A percentile compares a stretch with the other conserved stretches of the same genome.
Conservation (phyloP, 371 early-diverging fungal species). For the Rhizopus microsporus region DNA sequence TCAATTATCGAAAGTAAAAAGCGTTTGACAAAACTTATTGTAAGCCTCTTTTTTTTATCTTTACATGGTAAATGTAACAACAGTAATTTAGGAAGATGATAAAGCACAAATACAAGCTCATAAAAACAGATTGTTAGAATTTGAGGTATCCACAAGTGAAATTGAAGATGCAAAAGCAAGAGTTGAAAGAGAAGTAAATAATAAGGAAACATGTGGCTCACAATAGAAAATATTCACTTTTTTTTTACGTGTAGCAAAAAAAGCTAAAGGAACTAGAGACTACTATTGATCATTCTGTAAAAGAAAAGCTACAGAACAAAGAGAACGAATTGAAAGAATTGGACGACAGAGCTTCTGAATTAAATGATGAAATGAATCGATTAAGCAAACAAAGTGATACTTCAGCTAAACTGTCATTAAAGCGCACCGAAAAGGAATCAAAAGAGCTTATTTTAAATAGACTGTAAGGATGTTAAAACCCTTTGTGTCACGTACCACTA, state of each 20-base stretch:
- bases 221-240: background rate
- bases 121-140: constrained; percentile 3
- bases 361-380: constrained; percentile 51
- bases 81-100: constrained; percentile 9
- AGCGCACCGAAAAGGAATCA: constrained; percentile 44
- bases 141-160: constrained; percentile 2
- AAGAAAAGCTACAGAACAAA: constrained; percentile 23
- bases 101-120: constrained; percentile 7
- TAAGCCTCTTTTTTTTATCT: constrained; percentile 4
- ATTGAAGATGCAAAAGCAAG: constrained; percentile 9
- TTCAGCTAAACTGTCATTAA: constrained; percentile 58
- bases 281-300: background rate
- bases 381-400: constrained; percentile 60
- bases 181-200: constrained; percentile 14
- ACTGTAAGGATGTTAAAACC: constrained; percentile 11
- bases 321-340: constrained; percentile 25
- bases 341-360: constrained; percentile 31
- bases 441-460: constrained; percentile 32
- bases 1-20: constrained; percentile 24
- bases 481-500: background rate
- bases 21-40: constrained; percentile 8
- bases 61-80: background rate
- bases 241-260: background rate
- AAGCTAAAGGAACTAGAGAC: constrained; percentile 9
- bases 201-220: background rate